A percentile compares a stretch with the other conserved stretches of the same genome.
phyloP scores from a whole-genome alignment of 768 basidiomycete genomes.

The Russula compacta region DNA sequence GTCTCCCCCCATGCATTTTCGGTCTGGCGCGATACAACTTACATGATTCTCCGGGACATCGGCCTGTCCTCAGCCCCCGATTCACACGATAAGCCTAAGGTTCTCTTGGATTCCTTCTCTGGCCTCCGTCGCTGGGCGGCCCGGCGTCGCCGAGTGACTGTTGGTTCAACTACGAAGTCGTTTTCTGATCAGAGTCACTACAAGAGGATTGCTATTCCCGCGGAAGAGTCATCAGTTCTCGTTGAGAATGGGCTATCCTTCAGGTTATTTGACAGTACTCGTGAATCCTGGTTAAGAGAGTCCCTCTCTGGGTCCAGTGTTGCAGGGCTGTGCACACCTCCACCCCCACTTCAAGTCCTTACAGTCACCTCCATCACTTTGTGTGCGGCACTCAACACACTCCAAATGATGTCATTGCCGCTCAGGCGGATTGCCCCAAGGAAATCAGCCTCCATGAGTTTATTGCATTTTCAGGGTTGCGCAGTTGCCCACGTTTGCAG shows the following conservation, averaged over 20 bases:
- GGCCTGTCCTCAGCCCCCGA: background rate
- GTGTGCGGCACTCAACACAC: conserved; percentile 17
- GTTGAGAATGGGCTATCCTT: conserved; percentile 5
- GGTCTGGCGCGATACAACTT: conserved; percentile 9
- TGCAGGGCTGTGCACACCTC: background rate
- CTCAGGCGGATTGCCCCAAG: conserved; percentile 34
- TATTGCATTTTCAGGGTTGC: conserved; percentile 36
- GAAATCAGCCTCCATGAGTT: conserved; percentile 39
- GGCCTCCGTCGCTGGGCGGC: background rate
- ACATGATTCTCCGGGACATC: conserved; percentile 4
- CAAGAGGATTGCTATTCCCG: background rate
- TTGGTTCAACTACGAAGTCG: conserved; percentile 7
- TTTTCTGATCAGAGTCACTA: conserved; percentile 1
- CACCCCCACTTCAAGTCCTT: background rate
- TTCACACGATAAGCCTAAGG: background rate
- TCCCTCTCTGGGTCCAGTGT: background rate
- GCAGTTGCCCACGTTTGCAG: conserved; percentile 37
- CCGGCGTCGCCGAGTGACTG: background rate
- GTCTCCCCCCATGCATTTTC: background rate
- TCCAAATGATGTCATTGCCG: conserved; percentile 36
- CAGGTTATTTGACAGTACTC: background rate
- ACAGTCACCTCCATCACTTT: background rate
- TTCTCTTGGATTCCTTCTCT: background rate
- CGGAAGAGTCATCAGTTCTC: background rate
- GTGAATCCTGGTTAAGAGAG: background rate